These are phyloP conservation scores for Rhodotorula sp. DNA, from an alignment of 1,284 basidiomycete species.

Conservation along the genomic window DNA sequence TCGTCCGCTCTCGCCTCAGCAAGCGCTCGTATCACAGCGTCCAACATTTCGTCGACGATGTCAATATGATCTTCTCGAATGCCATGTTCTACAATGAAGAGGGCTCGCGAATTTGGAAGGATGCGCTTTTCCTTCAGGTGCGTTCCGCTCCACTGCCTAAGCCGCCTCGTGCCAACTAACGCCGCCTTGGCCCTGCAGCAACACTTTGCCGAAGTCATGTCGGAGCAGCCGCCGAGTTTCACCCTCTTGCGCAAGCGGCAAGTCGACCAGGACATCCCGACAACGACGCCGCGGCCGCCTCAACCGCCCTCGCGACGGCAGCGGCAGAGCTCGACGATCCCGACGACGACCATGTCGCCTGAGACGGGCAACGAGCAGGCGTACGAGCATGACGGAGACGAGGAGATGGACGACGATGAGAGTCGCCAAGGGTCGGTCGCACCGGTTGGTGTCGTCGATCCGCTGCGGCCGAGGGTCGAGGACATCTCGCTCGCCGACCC, in stretches of 20 bases:
- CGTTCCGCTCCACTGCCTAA: neutral
- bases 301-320: neutral
- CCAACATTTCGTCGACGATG: slow-evolving; percentile 40
- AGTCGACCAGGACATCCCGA: neutral
- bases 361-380: neutral
- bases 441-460: neutral
- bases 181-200: slow-evolving; percentile 1
- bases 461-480: neutral
- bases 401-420: neutral
- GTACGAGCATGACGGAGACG: neutral
- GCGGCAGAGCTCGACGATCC: neutral
- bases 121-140: slow-evolving; percentile 42
- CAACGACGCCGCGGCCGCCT: neutral
- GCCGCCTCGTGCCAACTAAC: neutral
- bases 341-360: neutral
- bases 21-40: slow-evolving; percentile 40
- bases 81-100: slow-evolving; percentile 46
- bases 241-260: slow-evolving; percentile 19
- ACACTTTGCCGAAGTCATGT: slow-evolving; percentile 42
- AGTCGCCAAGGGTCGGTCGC: slow-evolving; percentile 2
- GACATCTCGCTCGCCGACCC: neutral
- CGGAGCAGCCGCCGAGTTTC: slow-evolving; percentile 41
- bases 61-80: slow-evolving; percentile 42
- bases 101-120: slow-evolving; percentile 41
- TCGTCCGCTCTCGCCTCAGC: slow-evolving; percentile 32